Evolutionary conservation across 1,284 basidiomycete species (phyloP), one percentile per base, ranked within the genome.

Genomic region (Moesziomyces sp.): DNA sequence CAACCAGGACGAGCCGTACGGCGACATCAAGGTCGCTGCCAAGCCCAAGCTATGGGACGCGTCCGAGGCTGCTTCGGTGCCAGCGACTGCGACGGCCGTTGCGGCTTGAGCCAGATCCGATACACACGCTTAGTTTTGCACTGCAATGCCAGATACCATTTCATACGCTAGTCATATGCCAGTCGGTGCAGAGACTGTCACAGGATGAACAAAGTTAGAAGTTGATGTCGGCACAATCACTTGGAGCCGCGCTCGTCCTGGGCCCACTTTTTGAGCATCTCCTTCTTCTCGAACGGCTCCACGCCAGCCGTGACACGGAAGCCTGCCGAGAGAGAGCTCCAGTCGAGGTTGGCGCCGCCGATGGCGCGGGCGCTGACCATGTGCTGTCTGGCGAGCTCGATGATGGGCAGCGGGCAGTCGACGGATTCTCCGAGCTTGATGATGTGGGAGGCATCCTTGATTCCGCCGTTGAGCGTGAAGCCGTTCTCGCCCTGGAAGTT

Each of bases 391-490:
- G 71, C 71, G 47, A 74, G 26, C 21, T 74, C 71, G 42, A 74
- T 74, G 19, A 88, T 87, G 11, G 93, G 93, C 89, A 94, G 90
- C 0, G 92, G 93, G 13, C 91, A 89, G 74, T 93, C 90, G 76
- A 89, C 86, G 54, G 90, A 88, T 10, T 86, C 86, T 7, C 86
- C 87, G 9, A 88, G 79, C 63, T 84, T 80, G 47, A 85, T 83
- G 44, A 87, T 86, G 75, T 87, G 86, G 3, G 45, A 51, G 7
- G 66, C 72, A 26, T 95, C 93, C 78, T 93, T 93, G 78, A 95
- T 89, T n/a, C 93, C 94, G 18, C 92, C 92, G 42, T 91, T 90
- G 56, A 95, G 89, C n/a, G 90, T 87, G 83, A 96, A 95, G n/a
- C 93, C 94, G 43, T 87, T 87, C 10, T 88, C 87, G 19, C 90